phyloP scores from a whole-genome alignment of 148 eudicot genomes.

The Tetragonia tetragonoides region DNA sequence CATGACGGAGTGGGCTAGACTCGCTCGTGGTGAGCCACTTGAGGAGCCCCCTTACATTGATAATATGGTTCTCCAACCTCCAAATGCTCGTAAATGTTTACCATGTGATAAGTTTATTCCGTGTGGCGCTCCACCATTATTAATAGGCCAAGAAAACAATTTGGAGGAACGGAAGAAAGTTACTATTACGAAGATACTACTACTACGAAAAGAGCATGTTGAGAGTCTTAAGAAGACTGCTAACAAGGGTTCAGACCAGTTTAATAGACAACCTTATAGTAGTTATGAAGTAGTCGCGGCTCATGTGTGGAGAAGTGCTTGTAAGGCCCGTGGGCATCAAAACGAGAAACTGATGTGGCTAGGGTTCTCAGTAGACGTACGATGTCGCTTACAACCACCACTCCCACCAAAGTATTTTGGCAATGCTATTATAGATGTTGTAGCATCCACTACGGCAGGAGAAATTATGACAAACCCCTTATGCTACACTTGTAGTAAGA shows the following conservation, averaged over 20 bases:
- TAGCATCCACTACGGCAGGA: constrained; percentile 23
- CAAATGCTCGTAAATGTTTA: background rate
- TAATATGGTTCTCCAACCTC: background rate
- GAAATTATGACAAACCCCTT: constrained; percentile 25
- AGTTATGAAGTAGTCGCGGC: constrained; percentile 23
- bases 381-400: constrained; percentile 35
- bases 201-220: constrained; percentile 15
- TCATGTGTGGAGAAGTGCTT: constrained; percentile 25
- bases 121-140: background rate
- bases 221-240: constrained; percentile 18
- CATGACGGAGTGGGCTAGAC: constrained; percentile 31
- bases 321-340: constrained; percentile 22
- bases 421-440: constrained; percentile 35
- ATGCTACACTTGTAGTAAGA: constrained; percentile 23
- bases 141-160: background rate
- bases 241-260: background rate
- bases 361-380: constrained; percentile 29
- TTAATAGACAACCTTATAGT: constrained; percentile 1
- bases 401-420: constrained; percentile 36
- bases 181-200: constrained; percentile 4
- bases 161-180: constrained; percentile 11
- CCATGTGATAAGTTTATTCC: too few relatives aligned
- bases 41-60: constrained; percentile 15
- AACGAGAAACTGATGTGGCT: background rate
- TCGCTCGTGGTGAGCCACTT: constrained; percentile 26